Evolutionary conservation across 2,329 filamentous ascomycete species (phyloP), one percentile per base, ranked within the genome.

Genomic region (Xylariomycetidae sp.): DNA sequence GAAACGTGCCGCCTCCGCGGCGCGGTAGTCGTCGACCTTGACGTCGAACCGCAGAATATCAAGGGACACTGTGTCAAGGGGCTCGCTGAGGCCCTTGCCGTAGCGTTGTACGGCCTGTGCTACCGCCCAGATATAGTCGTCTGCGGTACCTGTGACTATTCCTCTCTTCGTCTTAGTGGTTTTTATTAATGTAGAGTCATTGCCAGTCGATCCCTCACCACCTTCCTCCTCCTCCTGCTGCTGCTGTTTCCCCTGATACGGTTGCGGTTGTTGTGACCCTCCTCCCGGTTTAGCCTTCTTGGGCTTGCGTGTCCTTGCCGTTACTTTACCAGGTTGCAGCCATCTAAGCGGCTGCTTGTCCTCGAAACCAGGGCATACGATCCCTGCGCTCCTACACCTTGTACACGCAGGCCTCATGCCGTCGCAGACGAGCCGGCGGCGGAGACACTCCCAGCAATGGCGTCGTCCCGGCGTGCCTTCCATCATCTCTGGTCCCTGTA

Each of bases 401-500:
- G 54, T 57, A 44, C 63, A 66, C 19, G 49, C 43, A 3, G 63
- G 61, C 6, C 38, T 50, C 12, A 42, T 45, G 12, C 54, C 56
- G 38, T 66, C 62, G 40, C 63, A 66, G n/a, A 62, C 61, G 6
- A 64, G 42, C 6, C 54, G 44, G 3, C 61, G 59, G n/a, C 62
- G 56, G 15, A 50, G 58, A 37, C 63, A 67, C 38, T 65, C 63
- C 63, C 62, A 67, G 41, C 63, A 67, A 33, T 63, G 58, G n/a
- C n/a, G n/a, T n/a, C n/a, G n/a, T n/a, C n/a, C n/a, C n/a, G n/a
- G n/a, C n/a, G n/a, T n/a, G n/a, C n/a, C n/a, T n/a, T n/a, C n/a
- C n/a, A n/a, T n/a, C n/a, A n/a, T n/a, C n/a, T n/a, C n/a, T n/a
- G n/a, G n/a, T n/a, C n/a, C n/a, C n/a, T n/a, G n/a, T n/a, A n/a